Base-by-base conservation (phyloP, 1,139 yeast species). In the Blastobotrys proliferans region DNA sequence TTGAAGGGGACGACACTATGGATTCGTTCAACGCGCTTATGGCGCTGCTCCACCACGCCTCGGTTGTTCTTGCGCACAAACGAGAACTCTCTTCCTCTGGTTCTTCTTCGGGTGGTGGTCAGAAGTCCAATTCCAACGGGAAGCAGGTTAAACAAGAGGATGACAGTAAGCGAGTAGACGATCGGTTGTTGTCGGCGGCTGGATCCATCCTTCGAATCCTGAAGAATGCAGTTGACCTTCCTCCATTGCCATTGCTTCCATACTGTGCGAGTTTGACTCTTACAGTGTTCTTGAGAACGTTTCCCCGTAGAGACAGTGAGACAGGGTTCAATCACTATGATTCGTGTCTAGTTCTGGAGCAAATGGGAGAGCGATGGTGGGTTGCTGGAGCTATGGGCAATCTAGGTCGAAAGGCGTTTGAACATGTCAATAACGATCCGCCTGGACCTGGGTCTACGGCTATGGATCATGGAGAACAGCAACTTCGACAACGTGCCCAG, bases 361-460 rank as follows among this genome's bases (percentile, higher is more conserved):
- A 43, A 19, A 47, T 63, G 56, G 57, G 64, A 1, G 56, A 51
- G 31, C 51, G 57, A 28, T 63, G 67, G 67, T 63, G 67, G 67
- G 63, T 63, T 3, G 65, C 66, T 2, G 65, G 62, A 20, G 67
- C 66, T 21, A 63, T 63, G 67, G 61, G 64, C 13, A 54, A 58
- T 28, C 62, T 63, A 66, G 67, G 67, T 9, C 49, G 59, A 45
- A 57, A 55, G 11, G 62, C 61, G 22, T 62, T 62, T 45, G 51
- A n/a, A n/a, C n/a, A n/a, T n/a, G n/a, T n/a, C n/a, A n/a, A n/a
- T n/a, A n/a, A n/a, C n/a, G n/a, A n/a, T n/a, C n/a, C n/a, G n/a
- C n/a, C n/a, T n/a, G n/a, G n/a, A n/a, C n/a, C n/a, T n/a, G n/a
- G n/a, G n/a, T n/a, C n/a, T n/a, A n/a, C n/a, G n/a, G n/a, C n/a